Conservation (phyloP, 192 early-diverging fungal species). For the Coemansia sp. region DNA sequence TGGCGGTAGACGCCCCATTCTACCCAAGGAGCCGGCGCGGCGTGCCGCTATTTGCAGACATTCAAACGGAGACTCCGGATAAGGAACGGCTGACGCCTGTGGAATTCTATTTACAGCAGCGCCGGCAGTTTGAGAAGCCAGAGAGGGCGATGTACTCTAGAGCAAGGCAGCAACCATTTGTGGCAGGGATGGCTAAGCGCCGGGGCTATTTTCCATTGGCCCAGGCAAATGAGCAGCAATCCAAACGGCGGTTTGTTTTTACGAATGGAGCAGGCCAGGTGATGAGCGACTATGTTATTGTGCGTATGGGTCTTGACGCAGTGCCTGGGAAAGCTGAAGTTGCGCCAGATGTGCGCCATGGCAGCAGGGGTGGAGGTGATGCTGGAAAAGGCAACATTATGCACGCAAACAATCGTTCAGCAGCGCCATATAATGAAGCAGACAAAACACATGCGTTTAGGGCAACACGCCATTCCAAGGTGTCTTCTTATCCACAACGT, state of each 20-base stretch:
- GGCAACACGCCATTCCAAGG: no score
- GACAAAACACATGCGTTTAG: not conserved
- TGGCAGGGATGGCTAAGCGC: not conserved
- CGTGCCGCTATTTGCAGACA: constrained; percentile 32
- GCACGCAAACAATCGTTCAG: constrained; percentile 4
- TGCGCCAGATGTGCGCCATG: not conserved
- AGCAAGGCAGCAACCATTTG: not conserved
- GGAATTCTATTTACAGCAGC: constrained; percentile 9
- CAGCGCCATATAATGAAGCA: constrained; percentile 4
- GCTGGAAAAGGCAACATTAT: not conserved
- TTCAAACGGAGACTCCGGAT: constrained; percentile 16
- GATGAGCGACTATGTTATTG: constrained; percentile 46
- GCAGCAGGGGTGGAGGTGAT: not conserved
- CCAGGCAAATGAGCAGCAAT: not conserved
- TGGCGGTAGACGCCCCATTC: constrained; percentile 11
- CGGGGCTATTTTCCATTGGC: constrained; percentile 4
- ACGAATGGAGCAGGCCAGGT: constrained; percentile 48
- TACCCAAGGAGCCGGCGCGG: constrained; percentile 27
- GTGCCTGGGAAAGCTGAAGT: not conserved
- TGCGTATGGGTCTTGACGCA: constrained; percentile 25
- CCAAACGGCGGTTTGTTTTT: constrained; percentile 28
- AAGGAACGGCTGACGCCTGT: not conserved
- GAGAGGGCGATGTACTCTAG: constrained; percentile 5
- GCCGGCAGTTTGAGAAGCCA: not conserved
- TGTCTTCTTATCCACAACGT: not conserved